A percentile compares a stretch with the other conserved stretches of the same genome.
Conservation (phyloP, 306 rosid genomes). For the Erythrophleum fordii region DNA sequence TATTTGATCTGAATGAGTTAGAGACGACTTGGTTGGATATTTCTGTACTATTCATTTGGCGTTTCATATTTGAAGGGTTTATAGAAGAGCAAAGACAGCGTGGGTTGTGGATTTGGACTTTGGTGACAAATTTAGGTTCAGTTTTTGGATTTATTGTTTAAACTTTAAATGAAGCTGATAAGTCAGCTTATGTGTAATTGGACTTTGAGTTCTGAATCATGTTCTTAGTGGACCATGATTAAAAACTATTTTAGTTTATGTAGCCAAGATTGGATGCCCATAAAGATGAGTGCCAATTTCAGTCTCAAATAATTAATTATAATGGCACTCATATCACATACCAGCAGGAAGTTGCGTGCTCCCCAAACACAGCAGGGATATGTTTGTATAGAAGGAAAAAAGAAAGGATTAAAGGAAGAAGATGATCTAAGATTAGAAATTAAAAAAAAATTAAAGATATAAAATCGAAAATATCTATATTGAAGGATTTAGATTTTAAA, state of each 20-base stretch:
- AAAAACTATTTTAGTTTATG: not conserved
- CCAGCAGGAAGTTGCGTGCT: not conserved
- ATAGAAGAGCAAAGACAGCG: not conserved
- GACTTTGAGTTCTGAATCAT: not conserved
- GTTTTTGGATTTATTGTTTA: not conserved
- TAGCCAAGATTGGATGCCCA: too few species aligned
- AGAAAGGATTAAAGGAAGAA: too few species aligned
- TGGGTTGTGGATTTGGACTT: not conserved
- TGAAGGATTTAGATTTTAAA: too few species aligned
- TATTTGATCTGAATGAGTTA: too few species aligned
- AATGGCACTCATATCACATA: not conserved
- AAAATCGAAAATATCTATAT: too few species aligned
- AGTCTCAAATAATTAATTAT: constrained; percentile 4
- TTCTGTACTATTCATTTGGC: too few species aligned
- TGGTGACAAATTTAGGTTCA: not conserved
- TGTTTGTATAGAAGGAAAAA: not conserved
- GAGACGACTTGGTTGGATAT: too few species aligned
- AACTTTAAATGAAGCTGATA: not conserved
- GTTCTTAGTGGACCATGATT: not conserved
- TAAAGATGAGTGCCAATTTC: not conserved
- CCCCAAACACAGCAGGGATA: not conserved
- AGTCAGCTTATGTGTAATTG: not conserved
- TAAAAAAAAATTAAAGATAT: too few species aligned
- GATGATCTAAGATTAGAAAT: not conserved
- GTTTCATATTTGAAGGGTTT: not conserved